phyloP scores from a whole-genome alignment of 805 yeast genomes.

The Hanseniaspora lindneri region DNA sequence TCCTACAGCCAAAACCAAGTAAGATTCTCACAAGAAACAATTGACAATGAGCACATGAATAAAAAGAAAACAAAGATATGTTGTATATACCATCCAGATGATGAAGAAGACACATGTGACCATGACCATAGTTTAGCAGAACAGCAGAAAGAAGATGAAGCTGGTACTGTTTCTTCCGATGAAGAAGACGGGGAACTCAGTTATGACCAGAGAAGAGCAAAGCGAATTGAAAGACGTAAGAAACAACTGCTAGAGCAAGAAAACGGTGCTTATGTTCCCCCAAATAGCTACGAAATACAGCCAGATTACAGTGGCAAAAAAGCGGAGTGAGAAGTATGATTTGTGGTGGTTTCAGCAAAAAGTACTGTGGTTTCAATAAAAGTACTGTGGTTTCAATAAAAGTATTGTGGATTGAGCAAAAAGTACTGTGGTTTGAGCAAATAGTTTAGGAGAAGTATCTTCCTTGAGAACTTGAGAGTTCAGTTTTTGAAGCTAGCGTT shows the following conservation, averaged over 20 bases:
- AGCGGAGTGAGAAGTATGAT: not conserved
- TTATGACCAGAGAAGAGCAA: conserved; percentile 27
- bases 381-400: not conserved
- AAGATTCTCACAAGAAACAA: conserved; percentile 71
- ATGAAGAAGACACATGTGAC: conserved; percentile 26
- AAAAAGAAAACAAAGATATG: conserved; percentile 87
- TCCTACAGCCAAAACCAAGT: conserved; percentile 38
- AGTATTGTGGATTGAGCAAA: not conserved
- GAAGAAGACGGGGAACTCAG: conserved; percentile 32
- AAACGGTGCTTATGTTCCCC: conserved; percentile 31
- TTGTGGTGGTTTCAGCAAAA: not conserved
- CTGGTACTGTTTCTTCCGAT: conserved; percentile 24
- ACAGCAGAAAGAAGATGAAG: conserved; percentile 10
- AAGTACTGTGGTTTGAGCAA: too few species aligned
- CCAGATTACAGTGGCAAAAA: conserved; percentile 41
- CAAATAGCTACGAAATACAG: conserved; percentile 82
- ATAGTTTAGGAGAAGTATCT: too few species aligned
- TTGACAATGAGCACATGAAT: conserved; percentile 82
- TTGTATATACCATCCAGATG: conserved; percentile 73
- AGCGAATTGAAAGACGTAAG: conserved; percentile 29
- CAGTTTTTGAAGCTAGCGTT: too few species aligned
- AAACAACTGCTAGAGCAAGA: conserved; percentile 23
- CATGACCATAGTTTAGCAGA: conserved; percentile 16
- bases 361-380: too few species aligned
- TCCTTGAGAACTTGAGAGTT: too few species aligned